These are phyloP conservation scores for Monoraphidium neglectum DNA, from an alignment of 139 green algal genomes.

Conservation along the genomic window DNA sequence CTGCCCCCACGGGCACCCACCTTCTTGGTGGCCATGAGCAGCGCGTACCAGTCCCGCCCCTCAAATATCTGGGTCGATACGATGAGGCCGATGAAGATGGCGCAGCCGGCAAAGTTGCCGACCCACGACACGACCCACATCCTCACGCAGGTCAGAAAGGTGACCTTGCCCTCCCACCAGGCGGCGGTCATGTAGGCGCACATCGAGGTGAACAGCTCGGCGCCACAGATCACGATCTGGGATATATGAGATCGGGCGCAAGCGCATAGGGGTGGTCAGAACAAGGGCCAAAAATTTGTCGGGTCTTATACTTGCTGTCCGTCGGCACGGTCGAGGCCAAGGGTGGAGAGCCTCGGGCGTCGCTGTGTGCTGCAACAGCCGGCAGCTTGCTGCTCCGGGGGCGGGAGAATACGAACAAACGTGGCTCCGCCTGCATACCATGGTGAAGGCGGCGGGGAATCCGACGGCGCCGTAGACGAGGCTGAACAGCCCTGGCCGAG, in stretches of 20 bases:
- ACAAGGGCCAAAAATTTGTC: no score
- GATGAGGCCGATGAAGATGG: conserved; percentile 45
- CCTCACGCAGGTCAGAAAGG: neutral
- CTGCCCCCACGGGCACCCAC: no score
- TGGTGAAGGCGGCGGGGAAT: conserved; percentile 41
- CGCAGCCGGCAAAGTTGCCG: conserved; percentile 44
- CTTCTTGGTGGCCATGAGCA: no score
- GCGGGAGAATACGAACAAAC: no score
- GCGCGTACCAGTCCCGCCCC: conserved; percentile 21
- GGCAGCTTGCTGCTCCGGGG: no score
- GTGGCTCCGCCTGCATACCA: no score
- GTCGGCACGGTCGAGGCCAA: no score
- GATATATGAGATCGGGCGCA: no score
- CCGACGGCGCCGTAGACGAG: conserved; percentile 41
- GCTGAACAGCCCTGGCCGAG: conserved; percentile 31
- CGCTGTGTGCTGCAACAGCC: no score
- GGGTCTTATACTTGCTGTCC: no score
- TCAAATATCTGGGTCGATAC: conserved; percentile 26
- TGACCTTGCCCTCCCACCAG: conserved; percentile 40
- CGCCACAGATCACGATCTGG: conserved; percentile 20
- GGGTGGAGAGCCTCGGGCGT: no score
- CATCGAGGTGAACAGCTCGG: conserved; percentile 36
- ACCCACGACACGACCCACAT: conserved; percentile 30
- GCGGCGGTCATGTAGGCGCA: conserved; percentile 28
- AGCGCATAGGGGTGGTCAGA: no score